A percentile compares a stretch with the other conserved stretches of the same genome.
Evolutionary conservation across 2,329 filamentous ascomycete genomes (phyloP).

Genomic region (Geosmithia putterillii): DNA sequence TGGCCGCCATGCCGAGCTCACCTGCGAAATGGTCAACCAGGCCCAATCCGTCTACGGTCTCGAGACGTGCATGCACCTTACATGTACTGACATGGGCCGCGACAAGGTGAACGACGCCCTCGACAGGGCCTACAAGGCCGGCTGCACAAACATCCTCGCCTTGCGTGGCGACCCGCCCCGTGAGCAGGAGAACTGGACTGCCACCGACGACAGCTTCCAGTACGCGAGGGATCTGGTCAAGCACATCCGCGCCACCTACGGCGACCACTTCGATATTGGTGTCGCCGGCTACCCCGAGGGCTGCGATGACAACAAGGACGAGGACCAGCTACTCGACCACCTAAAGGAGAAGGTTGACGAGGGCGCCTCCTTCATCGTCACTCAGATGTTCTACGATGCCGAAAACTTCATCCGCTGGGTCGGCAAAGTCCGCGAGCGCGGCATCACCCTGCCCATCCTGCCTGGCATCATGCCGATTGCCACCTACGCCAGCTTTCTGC

Average conservation of each 20-base stretch:
- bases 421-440: constrained; percentile 68
- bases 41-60: constrained; percentile 91
- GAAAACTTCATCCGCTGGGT: constrained; percentile 94
- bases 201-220: constrained; percentile 72
- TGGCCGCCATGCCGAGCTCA: constrained; percentile 80
- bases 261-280: constrained; percentile 79
- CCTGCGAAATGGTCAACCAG: constrained; percentile 93
- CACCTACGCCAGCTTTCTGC: constrained; percentile 85
- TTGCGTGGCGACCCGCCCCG: constrained; percentile 86
- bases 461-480: constrained; percentile 83
- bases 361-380: constrained; percentile 87
- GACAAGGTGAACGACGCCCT: constrained; percentile 86
- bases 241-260: constrained; percentile 66
- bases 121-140: constrained; percentile 78
- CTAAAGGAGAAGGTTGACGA: constrained; percentile 96
- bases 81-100: constrained; percentile 94
- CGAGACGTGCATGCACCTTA: constrained; percentile 98
- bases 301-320: constrained; percentile 82
- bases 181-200: constrained; percentile 89
- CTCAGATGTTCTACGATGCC: constrained; percentile 98
- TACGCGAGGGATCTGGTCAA: constrained; percentile 87
- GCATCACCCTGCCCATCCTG: constrained; percentile 73
- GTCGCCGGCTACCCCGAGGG: constrained; percentile 96
- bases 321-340: constrained; percentile 76
- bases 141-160: constrained; percentile 94